These are phyloP conservation scores for Capronia americana DNA, from an alignment of 2,329 filamentous ascomycete genomes.

Conservation along the genomic window DNA sequence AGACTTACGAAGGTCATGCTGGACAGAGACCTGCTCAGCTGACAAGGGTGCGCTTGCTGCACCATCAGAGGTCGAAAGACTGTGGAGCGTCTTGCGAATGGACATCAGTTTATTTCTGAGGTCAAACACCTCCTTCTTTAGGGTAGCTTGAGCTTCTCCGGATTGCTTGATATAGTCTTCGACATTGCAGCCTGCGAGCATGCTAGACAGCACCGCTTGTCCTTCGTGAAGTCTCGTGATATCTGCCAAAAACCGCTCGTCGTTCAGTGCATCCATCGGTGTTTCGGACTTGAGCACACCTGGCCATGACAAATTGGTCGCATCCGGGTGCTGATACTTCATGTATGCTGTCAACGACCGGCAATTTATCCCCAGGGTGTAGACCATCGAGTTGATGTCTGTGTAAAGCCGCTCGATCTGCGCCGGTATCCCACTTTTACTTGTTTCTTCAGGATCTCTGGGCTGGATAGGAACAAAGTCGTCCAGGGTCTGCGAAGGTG, in stretches of 20 bases:
- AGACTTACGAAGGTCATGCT: slow-evolving; percentile 80
- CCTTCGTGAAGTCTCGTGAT: slow-evolving; percentile 71
- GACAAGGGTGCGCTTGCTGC: slow-evolving; percentile 76
- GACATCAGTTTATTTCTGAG: slow-evolving; percentile 79
- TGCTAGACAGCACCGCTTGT: slow-evolving; percentile 68
- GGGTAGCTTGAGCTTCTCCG: slow-evolving; percentile 69
- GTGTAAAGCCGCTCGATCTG: slow-evolving; percentile 58
- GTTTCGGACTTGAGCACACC: slow-evolving; percentile 55
- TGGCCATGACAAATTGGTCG: slow-evolving; percentile 59
- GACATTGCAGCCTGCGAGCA: slow-evolving; percentile 72
- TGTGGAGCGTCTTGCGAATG: slow-evolving; percentile 75
- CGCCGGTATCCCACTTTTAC: slow-evolving; percentile 55
- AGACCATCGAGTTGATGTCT: slow-evolving; percentile 79
- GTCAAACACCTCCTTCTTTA: slow-evolving; percentile 70
- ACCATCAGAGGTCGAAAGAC: slow-evolving; percentile 72
- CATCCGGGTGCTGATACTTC: slow-evolving; percentile 52
- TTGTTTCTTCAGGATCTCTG: slow-evolving; percentile 50
- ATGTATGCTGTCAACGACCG: slow-evolving; percentile 68
- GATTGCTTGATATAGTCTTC: slow-evolving; percentile 73
- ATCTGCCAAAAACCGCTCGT: slow-evolving; percentile 76
- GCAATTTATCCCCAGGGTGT: slow-evolving; percentile 86
- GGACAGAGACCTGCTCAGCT: slow-evolving; percentile 81
- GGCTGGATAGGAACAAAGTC: slow-evolving; percentile 58
- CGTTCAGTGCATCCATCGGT: slow-evolving; percentile 71
- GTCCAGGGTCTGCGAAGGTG: slow-evolving; percentile 53